A percentile compares a stretch with the other conserved stretches of the same genome.
Evolutionary conservation across 257 asterid species (phyloP).

Genomic region (Echites panduratus): DNA sequence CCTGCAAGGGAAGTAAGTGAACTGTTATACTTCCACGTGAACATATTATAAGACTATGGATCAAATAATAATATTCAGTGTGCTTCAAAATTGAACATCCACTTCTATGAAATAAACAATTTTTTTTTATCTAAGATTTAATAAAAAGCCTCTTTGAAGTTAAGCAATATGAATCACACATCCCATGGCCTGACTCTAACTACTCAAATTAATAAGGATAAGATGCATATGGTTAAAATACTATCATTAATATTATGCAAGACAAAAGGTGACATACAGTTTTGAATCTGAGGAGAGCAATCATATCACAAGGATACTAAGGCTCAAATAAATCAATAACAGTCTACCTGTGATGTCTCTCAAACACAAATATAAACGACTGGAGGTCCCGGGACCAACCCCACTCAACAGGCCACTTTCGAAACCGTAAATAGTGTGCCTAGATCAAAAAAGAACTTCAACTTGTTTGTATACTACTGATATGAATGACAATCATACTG

Average conservation of each 20-base stretch:
- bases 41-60: slow-evolving; percentile 6
- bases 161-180: background rate
- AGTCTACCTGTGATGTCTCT: slow-evolving; percentile 76
- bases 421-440: slow-evolving; percentile 68
- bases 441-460: slow-evolving; percentile 13
- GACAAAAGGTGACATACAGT: background rate
- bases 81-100: background rate
- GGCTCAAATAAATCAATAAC: slow-evolving; percentile 8
- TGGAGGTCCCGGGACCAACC: slow-evolving; percentile 98
- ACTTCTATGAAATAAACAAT: background rate
- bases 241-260: background rate
- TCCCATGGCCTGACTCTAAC: background rate
- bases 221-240: background rate
- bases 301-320: slow-evolving; percentile 4
- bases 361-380: slow-evolving; percentile 87
- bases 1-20: slow-evolving; percentile 40
- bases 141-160: no score
- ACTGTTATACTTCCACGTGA: slow-evolving; percentile 1
- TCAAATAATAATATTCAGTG: background rate
- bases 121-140: background rate
- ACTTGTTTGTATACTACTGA: background rate
- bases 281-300: background rate
- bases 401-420: slow-evolving; percentile 97
- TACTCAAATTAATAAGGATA: background rate
- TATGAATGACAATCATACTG: background rate